Conservation (phyloP, 305 asterid species). For the Fraxinus latifolia region DNA sequence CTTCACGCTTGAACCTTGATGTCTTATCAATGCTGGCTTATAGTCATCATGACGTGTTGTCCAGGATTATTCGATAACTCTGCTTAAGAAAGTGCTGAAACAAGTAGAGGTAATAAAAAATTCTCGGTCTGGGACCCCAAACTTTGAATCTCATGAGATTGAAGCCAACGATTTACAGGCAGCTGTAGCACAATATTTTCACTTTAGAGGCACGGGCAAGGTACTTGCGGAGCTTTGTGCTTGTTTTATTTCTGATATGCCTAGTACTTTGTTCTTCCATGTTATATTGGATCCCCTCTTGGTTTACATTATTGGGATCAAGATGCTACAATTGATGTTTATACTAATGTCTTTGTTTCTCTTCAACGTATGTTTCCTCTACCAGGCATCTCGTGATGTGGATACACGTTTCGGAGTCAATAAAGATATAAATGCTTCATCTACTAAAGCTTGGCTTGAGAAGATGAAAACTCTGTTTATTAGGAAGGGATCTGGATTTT, state of each 20-base stretch:
- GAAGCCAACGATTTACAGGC: slow-evolving; percentile 86
- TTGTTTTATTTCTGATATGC: slow-evolving; percentile 16
- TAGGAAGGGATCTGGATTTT: slow-evolving; percentile 96
- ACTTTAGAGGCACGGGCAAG: slow-evolving; percentile 91
- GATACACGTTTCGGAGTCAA: slow-evolving; percentile 74
- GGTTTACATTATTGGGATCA: slow-evolving; percentile 8
- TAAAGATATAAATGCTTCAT: slow-evolving; percentile 61
- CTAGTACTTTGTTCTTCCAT: slow-evolving; percentile 13
- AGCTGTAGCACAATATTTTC: slow-evolving; percentile 74
- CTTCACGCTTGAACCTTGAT: slow-evolving; percentile 12
- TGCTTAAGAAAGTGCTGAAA: slow-evolving; percentile 81
- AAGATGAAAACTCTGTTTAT: slow-evolving; percentile 94
- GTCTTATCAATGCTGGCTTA: slow-evolving; percentile 28
- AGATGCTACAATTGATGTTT: slow-evolving; percentile 4
- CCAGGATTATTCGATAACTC: slow-evolving; percentile 81
- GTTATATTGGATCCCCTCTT: slow-evolving; percentile 2
- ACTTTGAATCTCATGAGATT: slow-evolving; percentile 82
- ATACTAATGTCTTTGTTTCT: slow-evolving; percentile 1
- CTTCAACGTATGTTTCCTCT: slow-evolving; percentile 17
- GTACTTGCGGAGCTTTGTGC: slow-evolving; percentile 35
- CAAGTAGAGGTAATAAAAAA: slow-evolving; percentile 79
- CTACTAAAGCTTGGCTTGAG: slow-evolving; percentile 96
- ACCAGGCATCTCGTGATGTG: slow-evolving; percentile 89
- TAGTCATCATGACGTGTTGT: slow-evolving; percentile 30
- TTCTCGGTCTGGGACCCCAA: slow-evolving; percentile 88